A percentile compares a stretch with the other conserved stretches of the same genome.
These are phyloP conservation scores for Arxiozyma slooffiae DNA, from an alignment of 1,139 yeast species.

Conservation along the genomic window DNA sequence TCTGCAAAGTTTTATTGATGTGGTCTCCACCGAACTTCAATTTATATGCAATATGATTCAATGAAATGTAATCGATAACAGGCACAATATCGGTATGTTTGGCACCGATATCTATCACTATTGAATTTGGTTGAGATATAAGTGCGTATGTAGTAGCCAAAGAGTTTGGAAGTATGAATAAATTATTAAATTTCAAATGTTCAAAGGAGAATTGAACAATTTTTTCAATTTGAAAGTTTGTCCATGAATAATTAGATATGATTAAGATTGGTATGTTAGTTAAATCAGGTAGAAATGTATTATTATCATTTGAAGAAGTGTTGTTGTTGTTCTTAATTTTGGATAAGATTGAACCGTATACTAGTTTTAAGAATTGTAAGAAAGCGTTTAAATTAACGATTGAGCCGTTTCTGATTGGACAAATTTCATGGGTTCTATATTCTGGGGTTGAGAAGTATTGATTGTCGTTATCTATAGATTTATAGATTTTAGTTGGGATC, in stretches of 20 bases:
- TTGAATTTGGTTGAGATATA: slow-evolving; percentile 48
- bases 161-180: slow-evolving; percentile 59
- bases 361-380: slow-evolving; percentile 52
- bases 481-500: slow-evolving; percentile 68
- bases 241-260: slow-evolving; percentile 60
- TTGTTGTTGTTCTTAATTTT: slow-evolving; percentile 30
- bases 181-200: slow-evolving; percentile 59
- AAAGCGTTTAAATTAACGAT: slow-evolving; percentile 64
- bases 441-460: slow-evolving; percentile 4
- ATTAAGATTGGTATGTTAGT: slow-evolving; percentile 46
- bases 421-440: slow-evolving; percentile 38
- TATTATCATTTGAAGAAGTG: neutral
- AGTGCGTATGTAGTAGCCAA: slow-evolving; percentile 69
- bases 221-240: slow-evolving; percentile 53
- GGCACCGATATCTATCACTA: slow-evolving; percentile 75
- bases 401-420: slow-evolving; percentile 55
- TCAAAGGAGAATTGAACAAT: slow-evolving; percentile 73
- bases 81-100: slow-evolving; percentile 71
- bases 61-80: slow-evolving; percentile 57
- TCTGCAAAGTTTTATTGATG: slow-evolving; percentile 46
- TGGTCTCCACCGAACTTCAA: slow-evolving; percentile 52
- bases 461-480: slow-evolving; percentile 31
- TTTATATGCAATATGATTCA: slow-evolving; percentile 45
- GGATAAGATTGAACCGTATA: slow-evolving; percentile 47
- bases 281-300: slow-evolving; percentile 27